Percentiles rank a stretch among this genome's conserved stretches.
phyloP scores from a whole-genome alignment of 164 flowering plant genomes.

The Brasenia schreberi region DNA sequence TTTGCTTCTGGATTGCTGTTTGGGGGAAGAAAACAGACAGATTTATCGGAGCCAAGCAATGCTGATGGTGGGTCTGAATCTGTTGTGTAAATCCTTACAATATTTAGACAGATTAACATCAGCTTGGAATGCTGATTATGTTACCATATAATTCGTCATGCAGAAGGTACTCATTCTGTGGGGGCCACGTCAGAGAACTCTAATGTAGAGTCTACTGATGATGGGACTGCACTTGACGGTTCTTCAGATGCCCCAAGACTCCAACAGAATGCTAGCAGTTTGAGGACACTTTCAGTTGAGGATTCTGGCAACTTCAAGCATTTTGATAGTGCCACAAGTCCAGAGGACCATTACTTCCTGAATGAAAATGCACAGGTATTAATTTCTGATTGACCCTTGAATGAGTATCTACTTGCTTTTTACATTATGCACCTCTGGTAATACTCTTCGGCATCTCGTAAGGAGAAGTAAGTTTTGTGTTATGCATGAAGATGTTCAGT shows the following conservation, averaged over 20 bases:
- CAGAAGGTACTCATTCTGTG: not conserved
- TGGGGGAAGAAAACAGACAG: slow-evolving; percentile 35
- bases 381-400: not conserved
- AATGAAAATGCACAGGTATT: slow-evolving; percentile 53
- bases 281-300: slow-evolving; percentile 3
- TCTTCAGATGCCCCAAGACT: not conserved
- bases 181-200: not conserved
- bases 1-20: slow-evolving; percentile 70
- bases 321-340: slow-evolving; percentile 76
- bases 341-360: slow-evolving; percentile 65
- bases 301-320: slow-evolving; percentile 36
- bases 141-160: not conserved
- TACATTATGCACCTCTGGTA: no score
- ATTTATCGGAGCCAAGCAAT: slow-evolving; percentile 14
- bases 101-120: not conserved
- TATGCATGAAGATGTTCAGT: no score
- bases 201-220: not conserved
- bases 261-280: not conserved
- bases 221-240: not conserved
- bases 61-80: slow-evolving; percentile 25
- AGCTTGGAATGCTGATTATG: not conserved
- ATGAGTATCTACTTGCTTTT: no score
- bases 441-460: no score
- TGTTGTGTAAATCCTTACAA: slow-evolving; percentile 3
- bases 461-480: no score